phyloP scores from a whole-genome alignment of 345 rosid species.

The Citrus medica region DNA sequence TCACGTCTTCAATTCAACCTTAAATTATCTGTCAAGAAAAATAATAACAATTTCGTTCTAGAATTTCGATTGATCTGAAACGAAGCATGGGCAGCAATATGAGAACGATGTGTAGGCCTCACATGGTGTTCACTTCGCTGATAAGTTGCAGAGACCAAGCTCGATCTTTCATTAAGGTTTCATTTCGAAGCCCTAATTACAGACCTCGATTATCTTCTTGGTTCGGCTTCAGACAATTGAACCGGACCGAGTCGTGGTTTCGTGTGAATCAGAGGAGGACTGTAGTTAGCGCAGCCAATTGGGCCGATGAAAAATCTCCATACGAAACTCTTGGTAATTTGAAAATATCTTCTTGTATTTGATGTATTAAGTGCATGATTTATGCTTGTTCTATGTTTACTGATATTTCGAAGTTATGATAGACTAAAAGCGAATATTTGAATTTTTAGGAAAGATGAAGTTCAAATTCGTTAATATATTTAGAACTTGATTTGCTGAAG shows the following conservation, averaged over 20 bases:
- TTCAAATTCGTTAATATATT: neutral
- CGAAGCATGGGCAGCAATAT: constrained; percentile 57
- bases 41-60: neutral
- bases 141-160: constrained; percentile 42
- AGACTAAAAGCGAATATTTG: neutral
- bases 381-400: neutral
- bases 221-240: constrained; percentile 38
- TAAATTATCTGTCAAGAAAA: neutral
- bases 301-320: constrained; percentile 74
- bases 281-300: constrained; percentile 55
- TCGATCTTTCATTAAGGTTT: constrained; percentile 48
- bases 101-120: constrained; percentile 64
- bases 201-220: constrained; percentile 35
- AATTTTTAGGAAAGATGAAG: neutral
- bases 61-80: neutral
- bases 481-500: neutral
- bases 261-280: constrained; percentile 61
- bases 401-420: neutral
- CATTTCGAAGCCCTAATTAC: constrained; percentile 39
- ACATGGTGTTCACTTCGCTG: constrained; percentile 52
- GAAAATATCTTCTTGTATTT: neutral
- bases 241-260: constrained; percentile 38
- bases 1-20: constrained; percentile 18
- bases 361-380: neutral
- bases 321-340: constrained; percentile 85